phyloP scores from a whole-genome alignment of 2,329 filamentous ascomycete species.

The Claviceps humidiphila region DNA sequence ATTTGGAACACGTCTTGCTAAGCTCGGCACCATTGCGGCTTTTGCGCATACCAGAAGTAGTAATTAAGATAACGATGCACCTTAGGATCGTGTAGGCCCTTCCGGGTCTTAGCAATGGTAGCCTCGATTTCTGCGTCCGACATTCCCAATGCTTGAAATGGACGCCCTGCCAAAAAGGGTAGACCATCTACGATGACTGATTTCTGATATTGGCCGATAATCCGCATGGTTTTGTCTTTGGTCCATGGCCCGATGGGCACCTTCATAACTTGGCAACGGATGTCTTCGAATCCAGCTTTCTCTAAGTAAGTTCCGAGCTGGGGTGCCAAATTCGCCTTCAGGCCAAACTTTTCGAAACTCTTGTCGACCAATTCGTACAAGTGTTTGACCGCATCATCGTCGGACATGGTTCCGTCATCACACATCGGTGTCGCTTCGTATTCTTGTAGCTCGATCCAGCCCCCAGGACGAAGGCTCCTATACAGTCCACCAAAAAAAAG shows the following conservation, averaged over 20 bases:
- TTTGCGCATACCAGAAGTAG: constrained; percentile 25
- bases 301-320: constrained; percentile 7
- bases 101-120: constrained; percentile 14
- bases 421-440: constrained; percentile 19
- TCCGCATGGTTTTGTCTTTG: constrained; percentile 18
- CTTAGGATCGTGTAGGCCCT: constrained; percentile 12
- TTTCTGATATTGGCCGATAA: constrained; percentile 25
- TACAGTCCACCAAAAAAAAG: not conserved
- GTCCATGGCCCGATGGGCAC: constrained; percentile 26
- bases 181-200: constrained; percentile 23
- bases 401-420: constrained; percentile 20
- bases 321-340: constrained; percentile 9
- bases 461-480: constrained; percentile 24
- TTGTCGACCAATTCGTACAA: constrained; percentile 7
- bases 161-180: constrained; percentile 21
- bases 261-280: constrained; percentile 22
- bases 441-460: constrained; percentile 31
- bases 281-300: constrained; percentile 10
- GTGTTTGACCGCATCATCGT: constrained; percentile 6
- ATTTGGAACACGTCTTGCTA: too few species aligned
- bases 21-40: constrained; percentile 6
- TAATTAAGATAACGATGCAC: constrained; percentile 24
- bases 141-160: constrained; percentile 18
- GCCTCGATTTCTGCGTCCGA: constrained; percentile 17
- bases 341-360: constrained; percentile 9